Evolutionary conservation across 768 basidiomycete species (phyloP).

Genomic region (Ephemerocybe angulata): DNA sequence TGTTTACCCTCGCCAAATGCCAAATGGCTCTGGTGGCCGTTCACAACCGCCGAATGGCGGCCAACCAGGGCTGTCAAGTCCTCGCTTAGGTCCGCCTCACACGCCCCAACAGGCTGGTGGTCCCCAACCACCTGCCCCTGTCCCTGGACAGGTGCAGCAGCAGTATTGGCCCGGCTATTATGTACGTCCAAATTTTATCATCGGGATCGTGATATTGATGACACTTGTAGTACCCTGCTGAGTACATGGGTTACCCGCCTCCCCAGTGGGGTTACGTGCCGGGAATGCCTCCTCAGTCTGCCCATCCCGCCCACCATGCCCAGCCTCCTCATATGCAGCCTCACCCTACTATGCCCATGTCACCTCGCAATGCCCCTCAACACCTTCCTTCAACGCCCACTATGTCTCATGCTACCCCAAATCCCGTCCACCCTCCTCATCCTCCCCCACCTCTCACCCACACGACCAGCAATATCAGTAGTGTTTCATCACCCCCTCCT

Average conservation of each 20-base stretch:
- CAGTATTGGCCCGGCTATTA: slow-evolving; percentile 3
- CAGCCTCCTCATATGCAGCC: slow-evolving; percentile 52
- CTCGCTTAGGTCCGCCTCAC: slow-evolving; percentile 55
- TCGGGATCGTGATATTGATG: not conserved
- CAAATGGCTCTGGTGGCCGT: slow-evolving; percentile 58
- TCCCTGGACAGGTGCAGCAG: slow-evolving; percentile 7
- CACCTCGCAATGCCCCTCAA: slow-evolving; percentile 57
- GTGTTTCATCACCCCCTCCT: slow-evolving; percentile 62
- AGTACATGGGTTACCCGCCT: slow-evolving; percentile 6
- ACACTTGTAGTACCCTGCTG: not conserved
- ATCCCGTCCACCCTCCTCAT: slow-evolving; percentile 40
- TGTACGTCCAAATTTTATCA: not conserved
- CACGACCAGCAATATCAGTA: slow-evolving; percentile 42
- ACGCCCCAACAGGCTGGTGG: slow-evolving; percentile 5
- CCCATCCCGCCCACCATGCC: slow-evolving; percentile 37
- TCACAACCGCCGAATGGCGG: slow-evolving; percentile 58
- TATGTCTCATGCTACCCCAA: slow-evolving; percentile 52
- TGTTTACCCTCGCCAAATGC: slow-evolving; percentile 55
- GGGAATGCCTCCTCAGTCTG: slow-evolving; percentile 9
- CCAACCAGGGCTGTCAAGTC: slow-evolving; percentile 59
- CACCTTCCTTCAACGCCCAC: slow-evolving; percentile 71
- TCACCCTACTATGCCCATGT: slow-evolving; percentile 57
- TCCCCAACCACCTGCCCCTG: slow-evolving; percentile 1
- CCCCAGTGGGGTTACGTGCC: slow-evolving; percentile 8
- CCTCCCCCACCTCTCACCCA: slow-evolving; percentile 47